Evolutionary conservation across 805 yeast species (phyloP).

Genomic region (Zygotorulaspora sp.): DNA sequence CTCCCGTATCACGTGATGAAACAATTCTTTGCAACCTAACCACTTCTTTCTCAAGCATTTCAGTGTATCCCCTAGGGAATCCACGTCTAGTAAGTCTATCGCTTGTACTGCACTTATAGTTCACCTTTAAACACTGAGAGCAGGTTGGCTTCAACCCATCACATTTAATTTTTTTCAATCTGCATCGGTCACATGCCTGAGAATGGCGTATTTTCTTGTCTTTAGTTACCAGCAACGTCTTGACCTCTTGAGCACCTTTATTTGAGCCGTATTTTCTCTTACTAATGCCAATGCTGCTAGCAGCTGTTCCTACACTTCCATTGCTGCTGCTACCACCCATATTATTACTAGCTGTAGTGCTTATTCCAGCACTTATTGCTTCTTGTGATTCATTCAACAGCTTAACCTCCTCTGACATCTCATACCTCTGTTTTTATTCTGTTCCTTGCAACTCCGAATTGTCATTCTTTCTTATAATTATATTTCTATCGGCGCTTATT

Average conservation of each 20-base stretch:
- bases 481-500: neutral
- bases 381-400: neutral
- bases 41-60: slow-evolving; percentile 60
- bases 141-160: slow-evolving; percentile 67
- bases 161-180: slow-evolving; percentile 72
- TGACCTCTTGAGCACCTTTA: slow-evolving; percentile 20
- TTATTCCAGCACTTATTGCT: too few species aligned
- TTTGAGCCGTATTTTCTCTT: slow-evolving; percentile 24
- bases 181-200: slow-evolving; percentile 79
- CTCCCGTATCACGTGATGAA: too few species aligned
- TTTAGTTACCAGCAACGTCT: slow-evolving; percentile 26
- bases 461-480: neutral
- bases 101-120: slow-evolving; percentile 64
- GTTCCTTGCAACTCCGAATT: neutral
- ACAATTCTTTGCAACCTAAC: slow-evolving; percentile 51
- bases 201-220: slow-evolving; percentile 43
- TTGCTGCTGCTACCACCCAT: neutral
- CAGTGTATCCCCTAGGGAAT: slow-evolving; percentile 78
- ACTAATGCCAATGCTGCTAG: slow-evolving; percentile 1
- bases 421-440: neutral
- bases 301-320: too few species aligned
- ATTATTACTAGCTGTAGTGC: neutral
- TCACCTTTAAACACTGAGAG: slow-evolving; percentile 59
- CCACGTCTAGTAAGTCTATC: slow-evolving; percentile 73
- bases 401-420: neutral